Conservation (phyloP, 331 rosid genomes). For the Erythrophleum ivorense region DNA sequence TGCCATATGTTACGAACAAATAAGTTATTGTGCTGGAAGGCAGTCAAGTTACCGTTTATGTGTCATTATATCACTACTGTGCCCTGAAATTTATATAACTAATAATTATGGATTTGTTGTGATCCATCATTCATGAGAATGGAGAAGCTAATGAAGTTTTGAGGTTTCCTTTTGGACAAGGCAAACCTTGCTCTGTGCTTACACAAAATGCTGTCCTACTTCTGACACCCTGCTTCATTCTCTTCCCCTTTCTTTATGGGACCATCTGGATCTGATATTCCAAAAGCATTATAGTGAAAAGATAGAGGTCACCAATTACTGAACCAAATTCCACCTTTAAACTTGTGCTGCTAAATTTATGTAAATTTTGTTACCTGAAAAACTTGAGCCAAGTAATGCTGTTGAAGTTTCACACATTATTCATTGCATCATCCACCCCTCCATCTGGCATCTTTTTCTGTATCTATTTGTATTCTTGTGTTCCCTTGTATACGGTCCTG, state of each 20-base stretch:
- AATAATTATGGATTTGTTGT: too few relatives aligned
- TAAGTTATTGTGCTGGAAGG: too few relatives aligned
- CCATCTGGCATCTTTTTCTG: neutral
- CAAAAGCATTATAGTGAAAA: neutral
- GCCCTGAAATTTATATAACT: too few relatives aligned
- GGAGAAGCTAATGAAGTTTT: too few relatives aligned
- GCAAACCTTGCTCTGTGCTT: neutral
- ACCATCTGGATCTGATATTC: neutral
- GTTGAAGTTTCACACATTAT: neutral
- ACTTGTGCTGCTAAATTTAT: neutral
- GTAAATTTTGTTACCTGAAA: neutral
- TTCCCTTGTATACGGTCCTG: neutral
- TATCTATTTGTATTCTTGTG: neutral
- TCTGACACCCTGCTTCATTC: neutral
- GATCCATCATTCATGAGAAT: too few relatives aligned
- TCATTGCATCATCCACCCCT: constrained; percentile 1
- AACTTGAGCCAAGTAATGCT: neutral
- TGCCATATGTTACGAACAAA: too few relatives aligned
- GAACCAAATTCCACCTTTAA: neutral
- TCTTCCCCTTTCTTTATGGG: neutral
- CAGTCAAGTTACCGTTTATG: too few relatives aligned
- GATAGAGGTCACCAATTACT: neutral
- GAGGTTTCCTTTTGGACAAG: too few relatives aligned
- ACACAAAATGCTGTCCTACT: neutral
- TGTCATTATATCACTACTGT: too few relatives aligned